These are phyloP conservation scores for Teratosphaeria zuluensis DNA, from an alignment of 2,329 filamentous ascomycete species.

Conservation along the genomic window DNA sequence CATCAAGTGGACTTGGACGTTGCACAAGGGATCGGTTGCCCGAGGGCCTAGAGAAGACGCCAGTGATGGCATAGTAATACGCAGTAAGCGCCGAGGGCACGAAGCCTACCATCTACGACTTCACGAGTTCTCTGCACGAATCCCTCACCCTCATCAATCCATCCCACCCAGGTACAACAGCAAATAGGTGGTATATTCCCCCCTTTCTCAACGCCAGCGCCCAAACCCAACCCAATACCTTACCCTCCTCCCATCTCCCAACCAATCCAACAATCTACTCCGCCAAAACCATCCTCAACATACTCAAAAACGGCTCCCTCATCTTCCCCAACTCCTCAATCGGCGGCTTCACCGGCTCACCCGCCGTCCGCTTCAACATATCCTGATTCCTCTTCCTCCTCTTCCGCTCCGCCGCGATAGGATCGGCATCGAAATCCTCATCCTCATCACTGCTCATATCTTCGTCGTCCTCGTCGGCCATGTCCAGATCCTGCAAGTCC, in stretches of 20 bases:
- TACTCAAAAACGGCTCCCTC: conserved; percentile 24
- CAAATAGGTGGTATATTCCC: neutral
- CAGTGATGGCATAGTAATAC: no score
- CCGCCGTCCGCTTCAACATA: conserved; percentile 44
- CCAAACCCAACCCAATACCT: neutral
- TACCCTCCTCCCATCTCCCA: no score
- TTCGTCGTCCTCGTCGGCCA: conserved; percentile 58
- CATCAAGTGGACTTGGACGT: no score
- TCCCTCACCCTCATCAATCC: no score
- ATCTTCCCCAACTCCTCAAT: conserved; percentile 26
- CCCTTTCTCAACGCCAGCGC: neutral
- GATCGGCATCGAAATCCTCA: conserved; percentile 61
- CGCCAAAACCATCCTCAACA: conserved; percentile 28
- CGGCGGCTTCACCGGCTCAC: conserved; percentile 28
- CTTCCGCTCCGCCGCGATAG: conserved; percentile 76
- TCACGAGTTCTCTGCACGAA: no score
- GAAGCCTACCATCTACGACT: no score
- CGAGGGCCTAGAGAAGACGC: no score
- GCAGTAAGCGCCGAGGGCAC: no score
- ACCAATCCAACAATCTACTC: neutral
- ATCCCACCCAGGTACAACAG: no score
- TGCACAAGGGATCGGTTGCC: no score
- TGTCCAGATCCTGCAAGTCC: conserved; percentile 77
- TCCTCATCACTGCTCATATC: conserved; percentile 52
- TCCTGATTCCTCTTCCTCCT: conserved; percentile 69